These are phyloP conservation scores for Cladochytrium replicatum DNA, from an alignment of 192 early-diverging fungal species.

Conservation along the genomic window DNA sequence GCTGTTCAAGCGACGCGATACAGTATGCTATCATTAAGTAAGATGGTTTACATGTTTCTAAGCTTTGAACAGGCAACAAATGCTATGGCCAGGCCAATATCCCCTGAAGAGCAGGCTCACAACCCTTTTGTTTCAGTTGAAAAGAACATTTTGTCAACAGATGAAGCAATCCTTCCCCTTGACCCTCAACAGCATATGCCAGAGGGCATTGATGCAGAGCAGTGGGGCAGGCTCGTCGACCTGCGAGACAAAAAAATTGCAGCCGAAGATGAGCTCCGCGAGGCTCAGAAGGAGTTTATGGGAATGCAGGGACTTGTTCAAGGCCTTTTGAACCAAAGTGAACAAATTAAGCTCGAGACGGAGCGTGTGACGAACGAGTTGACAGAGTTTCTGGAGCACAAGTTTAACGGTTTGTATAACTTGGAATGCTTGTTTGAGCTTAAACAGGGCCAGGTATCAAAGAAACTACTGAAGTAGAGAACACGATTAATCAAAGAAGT, in stretches of 20 bases:
- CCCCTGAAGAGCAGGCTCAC: slow-evolving; percentile 13
- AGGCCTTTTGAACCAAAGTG: slow-evolving; percentile 30
- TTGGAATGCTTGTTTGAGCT: slow-evolving; percentile 42
- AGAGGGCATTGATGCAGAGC: slow-evolving; percentile 34
- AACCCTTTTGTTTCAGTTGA: slow-evolving; percentile 17
- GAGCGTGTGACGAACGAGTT: slow-evolving; percentile 32
- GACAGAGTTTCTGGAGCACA: slow-evolving; percentile 40
- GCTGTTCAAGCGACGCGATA: slow-evolving; percentile 35
- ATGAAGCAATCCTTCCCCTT: slow-evolving; percentile 15
- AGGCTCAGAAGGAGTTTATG: slow-evolving; percentile 9
- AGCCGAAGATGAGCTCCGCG: slow-evolving; percentile 30
- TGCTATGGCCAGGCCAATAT: not conserved
- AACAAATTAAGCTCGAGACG: slow-evolving; percentile 31
- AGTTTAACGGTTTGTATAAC: slow-evolving; percentile 43
- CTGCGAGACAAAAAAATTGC: slow-evolving; percentile 33
- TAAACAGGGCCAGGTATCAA: slow-evolving; percentile 47
- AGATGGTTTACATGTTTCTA: slow-evolving; percentile 5
- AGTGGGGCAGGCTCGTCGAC: slow-evolving; percentile 42
- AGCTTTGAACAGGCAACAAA: slow-evolving; percentile 1
- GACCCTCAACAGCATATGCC: slow-evolving; percentile 21
- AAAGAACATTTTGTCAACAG: slow-evolving; percentile 4
- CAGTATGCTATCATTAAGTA: slow-evolving; percentile 4
- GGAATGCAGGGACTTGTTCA: slow-evolving; percentile 35
- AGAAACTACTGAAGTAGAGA: not conserved
- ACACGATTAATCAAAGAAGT: slow-evolving; percentile 1